Evolutionary conservation across 1,284 basidiomycete genomes (phyloP), one percentile per base, ranked within the genome.

Genomic region (Baeospora myosura): DNA sequence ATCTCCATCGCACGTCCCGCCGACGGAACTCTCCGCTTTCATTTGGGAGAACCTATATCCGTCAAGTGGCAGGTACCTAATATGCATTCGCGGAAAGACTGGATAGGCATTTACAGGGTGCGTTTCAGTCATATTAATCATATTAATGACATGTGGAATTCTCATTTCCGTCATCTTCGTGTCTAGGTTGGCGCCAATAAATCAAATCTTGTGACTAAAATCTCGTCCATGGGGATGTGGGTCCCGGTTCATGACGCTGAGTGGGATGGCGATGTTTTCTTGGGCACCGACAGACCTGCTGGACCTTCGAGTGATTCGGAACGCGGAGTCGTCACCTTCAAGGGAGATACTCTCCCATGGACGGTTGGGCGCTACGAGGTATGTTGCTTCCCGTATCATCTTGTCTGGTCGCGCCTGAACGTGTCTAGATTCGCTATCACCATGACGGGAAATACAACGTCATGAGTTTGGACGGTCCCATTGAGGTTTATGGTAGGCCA

Each of bases 371-470:
- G 65, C 42, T 98, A 98, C 60, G 95, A 98, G 72, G 79, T 93
- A 54, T 58, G 71, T 40, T n/a, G 14, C 2, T 4, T 1, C 30
- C n/a, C 6, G 14, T 21, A 22, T 29, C 16, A n/a, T 33, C 14
- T 14, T n/a, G 26, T 32, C 33, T 7, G 18, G 25, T 26, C 17
- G 23, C 46, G 22, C 42, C 41, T 16, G 8, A 35, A 4, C 11
- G 14, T 25, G 22, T 41, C 7, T 48, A 85, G 83, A 66, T 84
- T 46, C 79, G 86, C 2, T 89, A 89, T 56, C 91, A 95, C 59
- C 91, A 94, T 53, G 88, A 91, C 59, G 89, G 90, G 36, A 97
- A 95, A 62, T 90, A 98, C 65, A 96, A 94, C 58, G 95, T 98
- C 43, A 87, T 98, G 74, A 79, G 81, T 42, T 62, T 84, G 37